Percentiles rank a stretch among this genome's conserved stretches.
phyloP scores from a whole-genome alignment of 2,329 filamentous ascomycete genomes.

The Pseudogymnoascus sp. region DNA sequence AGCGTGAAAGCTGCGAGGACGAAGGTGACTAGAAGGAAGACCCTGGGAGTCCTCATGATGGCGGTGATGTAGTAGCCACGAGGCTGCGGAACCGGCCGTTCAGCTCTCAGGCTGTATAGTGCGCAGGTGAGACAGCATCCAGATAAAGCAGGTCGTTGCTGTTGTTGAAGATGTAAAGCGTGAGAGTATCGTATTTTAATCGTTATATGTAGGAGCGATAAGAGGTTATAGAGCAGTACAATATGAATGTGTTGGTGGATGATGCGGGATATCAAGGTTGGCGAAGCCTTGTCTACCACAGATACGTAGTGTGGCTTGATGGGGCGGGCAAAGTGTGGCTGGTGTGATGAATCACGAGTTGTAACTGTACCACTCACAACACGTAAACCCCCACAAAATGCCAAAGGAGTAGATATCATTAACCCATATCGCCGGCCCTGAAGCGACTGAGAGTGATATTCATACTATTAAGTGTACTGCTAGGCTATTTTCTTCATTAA shows the following conservation, averaged over 20 bases:
- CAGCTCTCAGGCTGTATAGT: slow-evolving; percentile 22
- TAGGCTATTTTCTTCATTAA: neutral
- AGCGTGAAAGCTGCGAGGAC: slow-evolving; percentile 25
- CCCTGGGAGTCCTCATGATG: slow-evolving; percentile 30
- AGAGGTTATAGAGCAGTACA: neutral
- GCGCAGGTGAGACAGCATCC: slow-evolving; percentile 13
- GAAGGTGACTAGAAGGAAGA: slow-evolving; percentile 27
- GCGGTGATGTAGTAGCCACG: slow-evolving; percentile 14
- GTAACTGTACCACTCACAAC: neutral
- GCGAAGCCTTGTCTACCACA: neutral
- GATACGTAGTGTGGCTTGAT: slow-evolving; percentile 1
- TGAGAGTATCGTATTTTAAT: neutral
- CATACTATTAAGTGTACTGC: neutral
- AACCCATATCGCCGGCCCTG: neutral
- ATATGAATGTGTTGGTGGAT: neutral
- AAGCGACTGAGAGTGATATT: neutral
- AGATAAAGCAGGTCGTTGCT: slow-evolving; percentile 4
- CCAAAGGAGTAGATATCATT: neutral
- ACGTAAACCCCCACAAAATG: slow-evolving; percentile 5
- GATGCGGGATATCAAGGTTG: neutral
- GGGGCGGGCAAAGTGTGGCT: neutral
- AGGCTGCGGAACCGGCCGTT: slow-evolving; percentile 19
- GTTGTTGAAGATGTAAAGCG: neutral
- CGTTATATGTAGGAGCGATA: neutral
- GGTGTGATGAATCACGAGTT: slow-evolving; percentile 7